Conservation (phyloP, 2,329 filamentous ascomycete species). For the Trichophyton simii region DNA sequence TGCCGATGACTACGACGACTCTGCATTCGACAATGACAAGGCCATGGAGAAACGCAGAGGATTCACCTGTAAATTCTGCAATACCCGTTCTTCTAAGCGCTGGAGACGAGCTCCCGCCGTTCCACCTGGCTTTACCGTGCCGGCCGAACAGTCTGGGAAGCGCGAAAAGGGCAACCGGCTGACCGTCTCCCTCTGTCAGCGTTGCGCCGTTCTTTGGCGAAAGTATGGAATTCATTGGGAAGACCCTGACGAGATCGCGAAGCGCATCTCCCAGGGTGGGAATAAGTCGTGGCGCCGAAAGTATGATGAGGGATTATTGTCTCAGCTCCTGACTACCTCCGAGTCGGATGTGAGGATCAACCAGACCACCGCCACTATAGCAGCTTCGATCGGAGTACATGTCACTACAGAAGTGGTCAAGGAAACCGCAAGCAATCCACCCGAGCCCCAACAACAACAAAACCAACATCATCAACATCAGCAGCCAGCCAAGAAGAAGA, state of each 20-base stretch:
- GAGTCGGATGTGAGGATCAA: constrained; percentile 35
- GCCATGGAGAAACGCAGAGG: constrained; percentile 63
- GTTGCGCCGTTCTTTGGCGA: constrained; percentile 87
- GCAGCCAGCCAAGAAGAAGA: constrained; percentile 49
- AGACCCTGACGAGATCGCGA: constrained; percentile 77
- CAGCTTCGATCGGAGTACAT: constrained; percentile 31
- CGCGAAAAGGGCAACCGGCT: constrained; percentile 68
- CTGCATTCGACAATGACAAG: constrained; percentile 85
- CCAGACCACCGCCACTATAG: constrained; percentile 32
- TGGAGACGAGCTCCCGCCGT: constrained; percentile 83
- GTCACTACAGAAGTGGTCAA: constrained; percentile 23
- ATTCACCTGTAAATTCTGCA: constrained; percentile 92
- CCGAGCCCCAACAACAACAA: constrained; percentile 23
- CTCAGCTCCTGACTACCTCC: constrained; percentile 34
- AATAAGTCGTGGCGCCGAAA: constrained; percentile 76
- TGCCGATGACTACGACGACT: constrained; percentile 85
- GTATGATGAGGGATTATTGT: constrained; percentile 72
- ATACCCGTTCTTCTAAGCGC: constrained; percentile 63
- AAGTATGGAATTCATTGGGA: constrained; percentile 95
- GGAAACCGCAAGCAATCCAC: constrained; percentile 15
- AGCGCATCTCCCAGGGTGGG: constrained; percentile 69
- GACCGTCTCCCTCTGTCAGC: constrained; percentile 71
- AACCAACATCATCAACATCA: constrained; percentile 7
- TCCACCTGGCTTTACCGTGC: constrained; percentile 56
- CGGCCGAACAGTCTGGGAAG: constrained; percentile 47